Evolutionary conservation across 164 flowering plant species (phyloP).

Genomic region (Vitis vinifera): DNA sequence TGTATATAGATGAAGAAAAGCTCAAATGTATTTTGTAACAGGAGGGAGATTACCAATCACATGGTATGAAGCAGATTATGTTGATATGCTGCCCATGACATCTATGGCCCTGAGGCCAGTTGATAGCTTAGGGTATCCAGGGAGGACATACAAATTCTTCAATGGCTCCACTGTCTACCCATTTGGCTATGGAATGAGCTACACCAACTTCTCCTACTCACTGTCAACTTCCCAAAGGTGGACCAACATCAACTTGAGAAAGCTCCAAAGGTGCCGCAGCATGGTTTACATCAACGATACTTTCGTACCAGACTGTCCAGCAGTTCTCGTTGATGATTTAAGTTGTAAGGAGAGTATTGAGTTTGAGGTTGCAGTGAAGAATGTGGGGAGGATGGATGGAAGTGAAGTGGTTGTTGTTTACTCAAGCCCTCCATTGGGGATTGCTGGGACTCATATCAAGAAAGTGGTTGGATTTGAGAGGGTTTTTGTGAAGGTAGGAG

Average conservation of each 20-base stretch:
- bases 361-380: too few species aligned
- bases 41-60: conserved; percentile 21
- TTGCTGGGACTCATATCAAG: background rate
- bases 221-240: conserved; percentile 12
- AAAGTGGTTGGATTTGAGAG: background rate
- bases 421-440: conserved; percentile 15
- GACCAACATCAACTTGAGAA: background rate
- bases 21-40: conserved; percentile 10
- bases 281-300: too few species aligned
- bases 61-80: conserved; percentile 11
- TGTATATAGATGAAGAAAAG: background rate
- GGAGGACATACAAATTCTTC: conserved; percentile 37
- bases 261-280: too few species aligned
- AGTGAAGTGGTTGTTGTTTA: background rate
- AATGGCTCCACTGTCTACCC: conserved; percentile 25
- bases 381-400: background rate
- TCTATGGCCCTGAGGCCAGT: conserved; percentile 29
- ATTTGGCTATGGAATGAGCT: conserved; percentile 37
- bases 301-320: too few species aligned
- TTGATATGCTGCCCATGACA: conserved; percentile 30
- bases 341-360: too few species aligned
- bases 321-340: too few species aligned
- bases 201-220: conserved; percentile 20
- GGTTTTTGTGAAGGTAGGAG: background rate
- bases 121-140: conserved; percentile 27